A percentile compares a stretch with the other conserved stretches of the same genome.
These are phyloP conservation scores for Zasmidium citrigriseum DNA, from an alignment of 2,329 filamentous ascomycete species.

Conservation along the genomic window DNA sequence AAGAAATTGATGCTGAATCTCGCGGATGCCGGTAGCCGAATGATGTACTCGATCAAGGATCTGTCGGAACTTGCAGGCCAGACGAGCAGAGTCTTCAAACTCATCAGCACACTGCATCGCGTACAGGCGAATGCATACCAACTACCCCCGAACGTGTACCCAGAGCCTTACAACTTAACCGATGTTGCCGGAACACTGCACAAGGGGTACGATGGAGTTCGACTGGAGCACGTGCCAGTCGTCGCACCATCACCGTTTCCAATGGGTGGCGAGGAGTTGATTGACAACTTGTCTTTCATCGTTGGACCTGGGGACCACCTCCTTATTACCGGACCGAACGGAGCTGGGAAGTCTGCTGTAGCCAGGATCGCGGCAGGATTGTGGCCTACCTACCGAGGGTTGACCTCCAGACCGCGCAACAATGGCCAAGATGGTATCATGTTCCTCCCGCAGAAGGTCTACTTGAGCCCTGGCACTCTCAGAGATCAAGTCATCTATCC, in stretches of 20 bases:
- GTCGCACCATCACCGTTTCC: slow-evolving; percentile 88
- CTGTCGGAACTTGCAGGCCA: slow-evolving; percentile 93
- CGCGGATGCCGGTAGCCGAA: slow-evolving; percentile 90
- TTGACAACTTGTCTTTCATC: slow-evolving; percentile 85
- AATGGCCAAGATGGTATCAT: slow-evolving; percentile 81
- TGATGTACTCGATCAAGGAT: slow-evolving; percentile 99
- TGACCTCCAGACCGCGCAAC: slow-evolving; percentile 82
- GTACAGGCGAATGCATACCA: slow-evolving; percentile 90
- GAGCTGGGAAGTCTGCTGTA: slow-evolving; percentile 89
- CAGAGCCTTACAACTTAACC: slow-evolving; percentile 83
- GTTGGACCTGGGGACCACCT: slow-evolving; percentile 90
- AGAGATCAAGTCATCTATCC: slow-evolving; percentile 98
- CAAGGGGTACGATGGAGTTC: slow-evolving; percentile 90
- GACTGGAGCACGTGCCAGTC: slow-evolving; percentile 88
- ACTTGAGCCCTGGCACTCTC: slow-evolving; percentile 86
- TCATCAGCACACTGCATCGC: slow-evolving; percentile 91
- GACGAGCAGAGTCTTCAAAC: slow-evolving; percentile 91
- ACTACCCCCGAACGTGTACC: slow-evolving; percentile 62
- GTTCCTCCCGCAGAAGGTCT: slow-evolving; percentile 94
- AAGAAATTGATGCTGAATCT: slow-evolving; percentile 97
- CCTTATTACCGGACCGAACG: slow-evolving; percentile 91
- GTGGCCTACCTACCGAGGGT: slow-evolving; percentile 93
- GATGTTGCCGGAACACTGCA: slow-evolving; percentile 94
- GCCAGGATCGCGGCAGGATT: slow-evolving; percentile 84
- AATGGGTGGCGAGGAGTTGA: slow-evolving; percentile 84